Evolutionary conservation across 2,329 filamentous ascomycete species (phyloP), one percentile per base, ranked within the genome.

Genomic region (Ophiognomonia clavigignenti-juglandacearum): DNA sequence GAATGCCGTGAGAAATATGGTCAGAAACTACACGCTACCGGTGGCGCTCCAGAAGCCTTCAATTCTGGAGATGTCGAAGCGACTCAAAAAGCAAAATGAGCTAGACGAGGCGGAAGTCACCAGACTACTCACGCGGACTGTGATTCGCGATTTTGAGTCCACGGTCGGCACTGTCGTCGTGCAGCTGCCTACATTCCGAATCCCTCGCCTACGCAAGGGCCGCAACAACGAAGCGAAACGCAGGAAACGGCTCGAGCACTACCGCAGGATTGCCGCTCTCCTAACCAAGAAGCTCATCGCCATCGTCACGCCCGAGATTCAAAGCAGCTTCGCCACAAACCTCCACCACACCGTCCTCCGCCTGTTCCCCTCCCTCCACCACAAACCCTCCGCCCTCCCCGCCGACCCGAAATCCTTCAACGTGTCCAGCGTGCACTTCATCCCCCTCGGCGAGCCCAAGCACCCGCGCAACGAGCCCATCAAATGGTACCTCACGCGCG

Each of bases 1-100:
- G 31, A 98, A 98, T 59, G 83, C 92, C 0, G 72, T 96, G 31
- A 80, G 92, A 26, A 70, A 85, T 61, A 63, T 95, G 36, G 73
- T 79, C 18, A 67, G 71, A 22, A 65, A 75, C 4, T 66, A 83
- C 48, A 59, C 63, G 3, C 68, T 97, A 4, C 92, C 93, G 0
- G 63, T 62, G 9, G 88, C 90, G 0, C 67, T 97, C 3, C 79
- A 79, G 51, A 81, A 82, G 45, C 68, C 75, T 0, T 72, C 80
- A 0, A 72, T 96, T 5, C 64, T 92, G 2, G 64, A 68, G 0
- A 66, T 95, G 42, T 72, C 84, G 1, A 60, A 69, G 14, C 73
- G 73, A 26, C 76, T 78, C 24, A 70, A 74, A 38, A 56, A 56
- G 11, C 72, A 69, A 6, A 65, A 69, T 0, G 56, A 64, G 3